Percentiles rank a stretch among this genome's conserved stretches.
phyloP scores from a whole-genome alignment of 768 basidiomycete genomes.

The Calocera cornea region DNA sequence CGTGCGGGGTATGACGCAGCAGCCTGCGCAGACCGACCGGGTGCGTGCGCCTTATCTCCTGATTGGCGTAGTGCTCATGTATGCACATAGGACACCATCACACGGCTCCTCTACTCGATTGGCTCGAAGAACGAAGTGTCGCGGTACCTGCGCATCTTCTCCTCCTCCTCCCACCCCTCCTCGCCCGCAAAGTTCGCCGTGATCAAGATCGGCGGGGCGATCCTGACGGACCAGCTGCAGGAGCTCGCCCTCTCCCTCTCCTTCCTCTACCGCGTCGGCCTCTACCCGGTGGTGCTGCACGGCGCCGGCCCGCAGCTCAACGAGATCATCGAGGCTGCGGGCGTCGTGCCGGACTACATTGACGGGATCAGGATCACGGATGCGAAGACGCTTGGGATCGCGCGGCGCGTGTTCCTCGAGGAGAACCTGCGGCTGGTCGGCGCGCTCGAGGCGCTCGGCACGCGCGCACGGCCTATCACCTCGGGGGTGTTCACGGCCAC shows the following conservation, averaged over 20 bases:
- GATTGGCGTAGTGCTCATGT: too few species aligned
- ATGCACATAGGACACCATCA: conserved; percentile 74
- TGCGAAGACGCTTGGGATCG: conserved; percentile 84
- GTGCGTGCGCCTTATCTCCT: too few species aligned
- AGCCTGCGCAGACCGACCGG: not conserved
- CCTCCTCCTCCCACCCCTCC: conserved; percentile 76
- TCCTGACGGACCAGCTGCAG: conserved; percentile 71
- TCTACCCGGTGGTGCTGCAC: conserved; percentile 96
- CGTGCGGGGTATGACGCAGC: not conserved
- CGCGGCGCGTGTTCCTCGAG: conserved; percentile 91
- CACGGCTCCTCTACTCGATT: conserved; percentile 88
- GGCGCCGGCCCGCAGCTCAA: conserved; percentile 94
- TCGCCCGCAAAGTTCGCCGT: conserved; percentile 93
- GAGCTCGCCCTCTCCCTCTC: conserved; percentile 90
- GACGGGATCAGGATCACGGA: conserved; percentile 98
- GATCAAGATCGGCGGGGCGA: conserved; percentile 95
- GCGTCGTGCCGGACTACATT: conserved; percentile 90
- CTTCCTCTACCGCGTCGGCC: conserved; percentile 90
- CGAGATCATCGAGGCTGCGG: conserved; percentile 81
- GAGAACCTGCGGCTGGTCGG: conserved; percentile 92
- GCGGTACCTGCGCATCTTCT: conserved; percentile 95
- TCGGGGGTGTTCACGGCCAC: conserved; percentile 96
- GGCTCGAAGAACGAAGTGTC: conserved; percentile 96
- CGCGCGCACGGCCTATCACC: conserved; percentile 93
- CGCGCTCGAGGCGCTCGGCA: conserved; percentile 87